Conservation (phyloP, 495 filamentous ascomycete species). For the Penicillium coffeae region DNA sequence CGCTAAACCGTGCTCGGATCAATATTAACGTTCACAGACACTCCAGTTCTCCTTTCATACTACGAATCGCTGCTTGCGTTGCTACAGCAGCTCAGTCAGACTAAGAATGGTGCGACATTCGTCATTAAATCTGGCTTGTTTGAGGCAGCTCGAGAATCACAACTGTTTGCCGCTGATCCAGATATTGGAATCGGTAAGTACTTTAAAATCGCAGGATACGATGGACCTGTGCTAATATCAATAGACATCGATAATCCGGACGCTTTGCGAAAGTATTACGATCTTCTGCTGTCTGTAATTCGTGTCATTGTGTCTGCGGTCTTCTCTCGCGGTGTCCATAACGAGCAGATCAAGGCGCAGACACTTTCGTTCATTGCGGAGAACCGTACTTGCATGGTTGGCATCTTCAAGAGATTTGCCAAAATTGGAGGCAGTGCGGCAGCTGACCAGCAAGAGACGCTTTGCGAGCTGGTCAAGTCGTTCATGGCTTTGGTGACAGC, state of each 20-base stretch:
- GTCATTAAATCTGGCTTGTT: constrained; percentile 90
- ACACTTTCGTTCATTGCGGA: constrained; percentile 72
- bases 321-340: constrained; percentile 73
- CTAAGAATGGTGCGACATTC: constrained; percentile 69
- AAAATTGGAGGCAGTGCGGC: constrained; percentile 59
- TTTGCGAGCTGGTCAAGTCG: constrained; percentile 56
- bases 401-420: constrained; percentile 86
- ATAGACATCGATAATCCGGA: constrained; percentile 62
- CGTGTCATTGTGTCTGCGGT: constrained; percentile 77
- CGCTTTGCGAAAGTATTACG: constrained; percentile 76
- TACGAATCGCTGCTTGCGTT: constrained; percentile 75
- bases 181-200: constrained; percentile 78
- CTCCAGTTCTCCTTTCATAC: constrained; percentile 54
- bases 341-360: constrained; percentile 69
- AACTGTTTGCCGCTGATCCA: constrained; percentile 84
- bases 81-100: constrained; percentile 79
- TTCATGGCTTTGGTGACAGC: constrained; percentile 56
- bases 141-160: constrained; percentile 69
- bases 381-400: constrained; percentile 74
- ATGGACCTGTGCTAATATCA: constrained; percentile 13
- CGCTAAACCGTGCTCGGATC: constrained; percentile 5
- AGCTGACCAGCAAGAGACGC: constrained; percentile 34
- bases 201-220: neutral
- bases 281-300: constrained; percentile 73
- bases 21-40: constrained; percentile 41